Evolutionary conservation across 2,329 filamentous ascomycete genomes (phyloP), one percentile per base, ranked within the genome.

Genomic region (Neodidymelliopsis sp.): DNA sequence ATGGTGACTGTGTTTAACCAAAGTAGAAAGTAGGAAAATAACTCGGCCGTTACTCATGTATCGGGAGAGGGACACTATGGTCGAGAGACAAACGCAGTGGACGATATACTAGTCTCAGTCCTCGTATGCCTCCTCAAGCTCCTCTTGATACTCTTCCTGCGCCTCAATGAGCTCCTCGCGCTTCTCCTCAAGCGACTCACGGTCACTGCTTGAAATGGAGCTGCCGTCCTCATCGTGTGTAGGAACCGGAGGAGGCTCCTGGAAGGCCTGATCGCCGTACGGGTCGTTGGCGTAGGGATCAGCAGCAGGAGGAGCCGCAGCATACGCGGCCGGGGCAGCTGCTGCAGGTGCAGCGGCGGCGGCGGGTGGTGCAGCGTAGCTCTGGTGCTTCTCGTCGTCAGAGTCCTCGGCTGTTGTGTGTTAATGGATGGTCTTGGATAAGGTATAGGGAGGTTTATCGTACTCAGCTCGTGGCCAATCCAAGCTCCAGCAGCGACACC

Each of bases 401-500:
- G 63, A 66, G 51, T 68, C 59, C 22, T 72, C 67, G 51, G 64
- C 63, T 66, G 42, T 8, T 2, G 9, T 1, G n/a, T 11, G 30
- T 65, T 47, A 64, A 65, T 18, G 59, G 44, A 9, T n/a, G n/a
- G n/a, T n/a, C n/a, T n/a, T n/a, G n/a, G n/a, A n/a, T n/a, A n/a
- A n/a, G n/a, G n/a, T n/a, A n/a, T n/a, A n/a, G n/a, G n/a, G n/a
- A n/a, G n/a, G n/a, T n/a, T n/a, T n/a, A n/a, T n/a, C 78, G 49
- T 76, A 86, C 84, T 73, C 11, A 84, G 55, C 42, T 80, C 81
- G 62, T 85, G 76, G 10, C 78, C 79, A 47, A 86, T 68, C 25
- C 84, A 63, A 4, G 82, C 84, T 35, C 84, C 84, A 9, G 81
- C 84, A 24, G 84, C 83, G 20, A 85, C 53, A 63, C 84, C 84